Evolutionary conservation across 495 filamentous ascomycete genomes (phyloP).

Genomic region (Penicillium flavigenum): DNA sequence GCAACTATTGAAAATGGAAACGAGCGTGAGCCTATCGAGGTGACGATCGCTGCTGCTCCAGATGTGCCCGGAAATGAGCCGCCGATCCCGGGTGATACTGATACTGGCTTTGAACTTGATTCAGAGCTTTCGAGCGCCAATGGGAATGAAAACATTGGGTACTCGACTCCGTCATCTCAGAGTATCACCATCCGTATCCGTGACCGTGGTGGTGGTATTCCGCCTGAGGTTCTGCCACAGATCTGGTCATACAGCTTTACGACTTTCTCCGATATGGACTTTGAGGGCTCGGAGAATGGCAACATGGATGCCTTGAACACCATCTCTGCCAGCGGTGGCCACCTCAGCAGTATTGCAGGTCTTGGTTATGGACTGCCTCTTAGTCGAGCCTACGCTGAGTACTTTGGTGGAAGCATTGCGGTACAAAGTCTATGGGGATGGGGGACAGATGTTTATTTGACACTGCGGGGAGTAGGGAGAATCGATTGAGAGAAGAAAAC

Average conservation of each 20-base stretch:
- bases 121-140: constrained; percentile 32
- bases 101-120: constrained; percentile 35
- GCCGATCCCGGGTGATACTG: constrained; percentile 27
- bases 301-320: constrained; percentile 67
- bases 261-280: constrained; percentile 74
- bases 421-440: constrained; percentile 95
- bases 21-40: constrained; percentile 77
- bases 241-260: constrained; percentile 98
- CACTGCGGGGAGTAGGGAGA: constrained; percentile 79
- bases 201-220: constrained; percentile 91
- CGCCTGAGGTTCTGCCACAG: constrained; percentile 73
- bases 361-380: constrained; percentile 91
- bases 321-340: constrained; percentile 65
- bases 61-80: constrained; percentile 44
- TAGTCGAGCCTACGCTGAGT: constrained; percentile 93
- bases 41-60: constrained; percentile 88
- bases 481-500: constrained; percentile 37
- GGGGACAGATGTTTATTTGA: constrained; percentile 83
- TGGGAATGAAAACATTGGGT: constrained; percentile 38
- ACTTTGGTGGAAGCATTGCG: constrained; percentile 94
- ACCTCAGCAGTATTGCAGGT: constrained; percentile 78
- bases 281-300: constrained; percentile 38
- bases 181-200: constrained; percentile 94
- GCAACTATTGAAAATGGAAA: constrained; percentile 81
- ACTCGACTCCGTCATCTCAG: constrained; percentile 58